phyloP scores from a whole-genome alignment of 768 basidiomycete genomes.

The Chlorophyllum brunneum region DNA sequence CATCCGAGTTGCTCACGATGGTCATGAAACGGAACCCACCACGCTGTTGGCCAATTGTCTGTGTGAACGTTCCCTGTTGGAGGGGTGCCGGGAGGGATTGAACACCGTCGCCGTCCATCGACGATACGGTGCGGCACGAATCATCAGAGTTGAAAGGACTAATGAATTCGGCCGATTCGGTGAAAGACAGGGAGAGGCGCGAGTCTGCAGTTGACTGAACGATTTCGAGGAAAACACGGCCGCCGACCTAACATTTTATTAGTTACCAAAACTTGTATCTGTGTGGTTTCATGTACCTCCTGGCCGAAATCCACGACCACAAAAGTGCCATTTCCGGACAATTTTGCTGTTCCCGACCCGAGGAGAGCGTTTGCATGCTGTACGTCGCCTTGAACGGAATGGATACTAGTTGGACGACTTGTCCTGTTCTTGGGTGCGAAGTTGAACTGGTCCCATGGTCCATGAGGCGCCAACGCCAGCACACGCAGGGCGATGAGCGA shows the following conservation, averaged over 20 bases:
- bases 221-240: slow-evolving; percentile 27
- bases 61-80: slow-evolving; percentile 25
- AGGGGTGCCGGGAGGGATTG: slow-evolving; percentile 25
- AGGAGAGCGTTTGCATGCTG: neutral
- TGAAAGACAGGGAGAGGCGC: slow-evolving; percentile 43
- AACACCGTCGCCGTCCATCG: slow-evolving; percentile 30
- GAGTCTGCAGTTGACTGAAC: slow-evolving; percentile 24
- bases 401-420: slow-evolving; percentile 1
- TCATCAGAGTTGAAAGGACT: slow-evolving; percentile 40
- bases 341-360: neutral
- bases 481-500: neutral
- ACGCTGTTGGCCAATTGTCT: slow-evolving; percentile 34
- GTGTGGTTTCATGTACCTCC: neutral
- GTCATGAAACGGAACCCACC: slow-evolving; percentile 49
- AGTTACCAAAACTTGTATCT: neutral
- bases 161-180: slow-evolving; percentile 47
- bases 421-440: slow-evolving; percentile 4
- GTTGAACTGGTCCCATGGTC: slow-evolving; percentile 6
- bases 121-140: slow-evolving; percentile 23
- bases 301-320: slow-evolving; percentile 1
- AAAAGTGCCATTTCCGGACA: neutral
- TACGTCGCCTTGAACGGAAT: neutral
- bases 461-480: neutral
- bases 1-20: slow-evolving; percentile 34
- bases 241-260: slow-evolving; percentile 24